Conservation (phyloP, 495 filamentous ascomycete genomes). For the Podospora bellae-mahoneyi region DNA sequence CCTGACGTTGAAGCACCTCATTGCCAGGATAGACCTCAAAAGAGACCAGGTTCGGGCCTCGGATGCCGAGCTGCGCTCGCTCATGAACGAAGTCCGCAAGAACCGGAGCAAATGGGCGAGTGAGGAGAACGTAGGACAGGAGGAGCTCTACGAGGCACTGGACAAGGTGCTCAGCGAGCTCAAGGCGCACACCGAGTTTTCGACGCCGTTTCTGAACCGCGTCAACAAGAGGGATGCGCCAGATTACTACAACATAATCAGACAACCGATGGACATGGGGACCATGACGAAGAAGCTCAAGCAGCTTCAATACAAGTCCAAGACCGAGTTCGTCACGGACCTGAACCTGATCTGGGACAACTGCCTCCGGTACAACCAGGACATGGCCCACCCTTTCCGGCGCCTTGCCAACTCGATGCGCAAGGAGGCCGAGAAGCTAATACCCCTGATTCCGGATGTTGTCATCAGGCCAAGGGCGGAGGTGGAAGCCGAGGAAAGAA, state of each 20-base stretch:
- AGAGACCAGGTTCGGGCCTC: conserved; percentile 82
- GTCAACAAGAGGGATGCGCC: conserved; percentile 97
- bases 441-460: conserved; percentile 92
- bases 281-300: conserved; percentile 98
- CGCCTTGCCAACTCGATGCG: conserved; percentile 95
- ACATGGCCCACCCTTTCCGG: conserved; percentile 78
- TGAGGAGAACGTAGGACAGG: conserved; percentile 93
- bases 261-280: conserved; percentile 96
- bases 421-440: conserved; percentile 92
- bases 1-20: conserved; percentile 91
- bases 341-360: conserved; percentile 95
- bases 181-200: conserved; percentile 95
- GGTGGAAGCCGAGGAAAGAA: conserved; percentile 91
- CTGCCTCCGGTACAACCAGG: conserved; percentile 91
- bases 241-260: conserved; percentile 93
- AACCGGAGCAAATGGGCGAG: conserved; percentile 98
- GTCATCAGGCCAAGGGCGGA: conserved; percentile 84
- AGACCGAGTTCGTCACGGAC: conserved; percentile 90
- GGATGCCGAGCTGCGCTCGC: conserved; percentile 81
- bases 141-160: conserved; percentile 93
- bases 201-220: conserved; percentile 82
- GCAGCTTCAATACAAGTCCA: conserved; percentile 79
- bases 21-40: conserved; percentile 89
- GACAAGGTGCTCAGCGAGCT: conserved; percentile 96
- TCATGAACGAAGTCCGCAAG: conserved; percentile 96